Conservation (phyloP, 2,329 filamentous ascomycete species). For the Ceratocystis harringtonii region DNA sequence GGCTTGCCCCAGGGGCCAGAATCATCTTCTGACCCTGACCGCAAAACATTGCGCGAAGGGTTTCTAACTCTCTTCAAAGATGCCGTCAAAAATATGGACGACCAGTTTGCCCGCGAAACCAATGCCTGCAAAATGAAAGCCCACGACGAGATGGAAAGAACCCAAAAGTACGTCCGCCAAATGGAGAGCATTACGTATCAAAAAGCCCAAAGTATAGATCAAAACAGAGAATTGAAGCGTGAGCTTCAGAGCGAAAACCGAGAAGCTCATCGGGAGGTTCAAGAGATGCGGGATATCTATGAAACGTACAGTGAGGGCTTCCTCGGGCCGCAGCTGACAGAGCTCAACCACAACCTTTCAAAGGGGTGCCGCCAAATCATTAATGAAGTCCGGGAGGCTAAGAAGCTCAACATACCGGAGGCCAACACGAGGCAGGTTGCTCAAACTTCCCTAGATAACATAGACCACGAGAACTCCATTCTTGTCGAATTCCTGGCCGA, state of each 20-base stretch:
- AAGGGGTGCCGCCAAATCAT: background rate
- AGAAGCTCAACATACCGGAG: background rate
- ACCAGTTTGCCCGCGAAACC: too few species aligned
- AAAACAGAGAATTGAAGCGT: background rate
- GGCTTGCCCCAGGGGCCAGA: background rate
- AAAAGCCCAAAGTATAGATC: background rate
- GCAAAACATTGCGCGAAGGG: too few species aligned
- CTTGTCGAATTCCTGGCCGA: background rate
- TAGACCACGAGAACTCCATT: background rate
- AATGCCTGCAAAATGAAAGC: too few species aligned
- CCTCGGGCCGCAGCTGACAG: background rate
- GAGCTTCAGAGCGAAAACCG: background rate
- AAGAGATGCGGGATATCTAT: background rate
- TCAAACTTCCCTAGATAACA: background rate
- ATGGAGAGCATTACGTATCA: too few species aligned
- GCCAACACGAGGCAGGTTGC: background rate
- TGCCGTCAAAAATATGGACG: too few species aligned
- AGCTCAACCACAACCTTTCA: too few species aligned
- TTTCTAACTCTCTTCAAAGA: too few species aligned
- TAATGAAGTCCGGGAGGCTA: background rate
- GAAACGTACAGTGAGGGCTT: background rate
- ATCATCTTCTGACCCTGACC: too few species aligned
- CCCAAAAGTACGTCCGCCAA: too few species aligned
- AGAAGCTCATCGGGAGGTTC: background rate
- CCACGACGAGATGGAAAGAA: too few species aligned